A percentile compares a stretch with the other conserved stretches of the same genome.
Conservation (phyloP, 2,329 filamentous ascomycete species). For the Paramyrothecium roridum region DNA sequence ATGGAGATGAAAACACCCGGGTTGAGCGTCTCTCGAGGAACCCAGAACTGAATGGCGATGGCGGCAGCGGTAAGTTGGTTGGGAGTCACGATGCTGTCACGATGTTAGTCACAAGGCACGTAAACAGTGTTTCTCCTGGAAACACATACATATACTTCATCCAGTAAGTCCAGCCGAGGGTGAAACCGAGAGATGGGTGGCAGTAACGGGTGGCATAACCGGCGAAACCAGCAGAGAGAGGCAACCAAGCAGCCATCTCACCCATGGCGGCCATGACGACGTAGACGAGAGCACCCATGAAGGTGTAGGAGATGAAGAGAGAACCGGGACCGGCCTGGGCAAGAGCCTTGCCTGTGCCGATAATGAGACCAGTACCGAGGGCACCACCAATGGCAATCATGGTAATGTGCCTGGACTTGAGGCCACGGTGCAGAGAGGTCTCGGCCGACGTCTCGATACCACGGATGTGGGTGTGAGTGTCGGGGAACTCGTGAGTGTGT, state of each 20-base stretch:
- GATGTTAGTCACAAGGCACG: not conserved
- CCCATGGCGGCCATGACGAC: conserved; percentile 79
- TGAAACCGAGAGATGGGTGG: conserved; percentile 77
- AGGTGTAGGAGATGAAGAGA: conserved; percentile 68
- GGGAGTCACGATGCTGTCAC: conserved; percentile 74
- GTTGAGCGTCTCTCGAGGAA: conserved; percentile 62
- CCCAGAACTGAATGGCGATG: conserved; percentile 74
- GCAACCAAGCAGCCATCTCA: conserved; percentile 83
- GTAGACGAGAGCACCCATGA: conserved; percentile 71
- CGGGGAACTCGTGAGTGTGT: conserved; percentile 12
- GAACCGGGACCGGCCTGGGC: conserved; percentile 58
- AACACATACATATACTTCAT: conserved; percentile 44
- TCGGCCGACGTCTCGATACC: conserved; percentile 47
- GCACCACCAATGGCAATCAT: conserved; percentile 72
- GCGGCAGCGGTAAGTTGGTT: conserved; percentile 82
- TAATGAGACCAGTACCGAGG: conserved; percentile 71
- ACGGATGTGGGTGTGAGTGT: conserved; percentile 31
- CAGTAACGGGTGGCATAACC: conserved; percentile 78
- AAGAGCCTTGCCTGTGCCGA: conserved; percentile 59
- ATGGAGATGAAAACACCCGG: conserved; percentile 77
- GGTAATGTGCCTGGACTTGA: conserved; percentile 53
- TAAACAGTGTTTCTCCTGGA: too few species aligned
- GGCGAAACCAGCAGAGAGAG: conserved; percentile 74
- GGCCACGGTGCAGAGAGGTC: conserved; percentile 47
- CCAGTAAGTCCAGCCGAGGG: conserved; percentile 71